These are phyloP conservation scores for Ceratocystis cacaofunesta DNA, from an alignment of 2,329 filamentous ascomycete genomes.

Conservation along the genomic window DNA sequence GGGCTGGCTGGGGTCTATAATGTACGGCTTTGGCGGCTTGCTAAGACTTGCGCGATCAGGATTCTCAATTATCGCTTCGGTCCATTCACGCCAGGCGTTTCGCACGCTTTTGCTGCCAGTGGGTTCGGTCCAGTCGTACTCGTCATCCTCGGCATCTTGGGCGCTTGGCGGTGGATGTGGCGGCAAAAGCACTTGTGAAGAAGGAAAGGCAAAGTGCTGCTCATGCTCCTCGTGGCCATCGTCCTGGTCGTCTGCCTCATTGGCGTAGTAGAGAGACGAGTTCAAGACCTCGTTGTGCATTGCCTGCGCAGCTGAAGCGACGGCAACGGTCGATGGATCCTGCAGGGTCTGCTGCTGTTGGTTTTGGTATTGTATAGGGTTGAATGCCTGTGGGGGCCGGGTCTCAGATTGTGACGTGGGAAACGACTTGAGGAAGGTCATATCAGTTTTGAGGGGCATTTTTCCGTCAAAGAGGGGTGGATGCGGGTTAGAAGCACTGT, in stretches of 20 bases:
- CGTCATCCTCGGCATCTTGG: conserved; percentile 3
- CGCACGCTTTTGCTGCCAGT: neutral
- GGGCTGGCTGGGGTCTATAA: neutral
- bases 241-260: neutral
- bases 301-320: neutral
- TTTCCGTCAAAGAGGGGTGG: neutral
- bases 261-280: neutral
- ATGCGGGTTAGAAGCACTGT: neutral
- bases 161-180: conserved; percentile 5
- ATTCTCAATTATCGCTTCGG: conserved; percentile 8
- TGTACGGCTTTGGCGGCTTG: neutral
- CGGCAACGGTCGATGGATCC: neutral
- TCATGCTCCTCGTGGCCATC: conserved; percentile 2
- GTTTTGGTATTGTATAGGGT: neutral
- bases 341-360: neutral
- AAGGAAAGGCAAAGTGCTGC: conserved; percentile 7
- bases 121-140: neutral
- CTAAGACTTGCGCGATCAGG: neutral
- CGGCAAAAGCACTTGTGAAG: conserved; percentile 10
- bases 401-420: neutral
- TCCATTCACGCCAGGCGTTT: conserved; percentile 13
- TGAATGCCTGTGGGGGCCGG: neutral
- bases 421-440: conserved; percentile 8
- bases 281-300: neutral
- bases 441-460: neutral